phyloP scores from a whole-genome alignment of 352 stramenopile genomes.

The Thalassiosira mediterranea region DNA sequence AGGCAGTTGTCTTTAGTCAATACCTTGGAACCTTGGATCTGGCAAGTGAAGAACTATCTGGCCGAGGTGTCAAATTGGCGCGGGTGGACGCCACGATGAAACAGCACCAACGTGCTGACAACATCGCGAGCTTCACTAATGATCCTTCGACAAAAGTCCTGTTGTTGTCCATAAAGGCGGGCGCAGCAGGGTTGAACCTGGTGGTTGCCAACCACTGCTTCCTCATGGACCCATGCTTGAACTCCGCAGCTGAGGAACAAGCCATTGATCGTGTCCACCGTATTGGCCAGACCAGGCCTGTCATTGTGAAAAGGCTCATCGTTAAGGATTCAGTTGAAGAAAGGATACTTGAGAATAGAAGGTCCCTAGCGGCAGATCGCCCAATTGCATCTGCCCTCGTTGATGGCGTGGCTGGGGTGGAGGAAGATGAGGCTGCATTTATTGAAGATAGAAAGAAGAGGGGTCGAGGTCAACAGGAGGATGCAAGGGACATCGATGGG shows the following conservation, averaged over 20 bases:
- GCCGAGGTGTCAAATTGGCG: constrained; percentile 33
- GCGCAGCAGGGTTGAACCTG: constrained; percentile 87
- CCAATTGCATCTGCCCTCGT: constrained; percentile 7
- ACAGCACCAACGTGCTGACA: constrained; percentile 40
- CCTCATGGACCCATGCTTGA: constrained; percentile 89
- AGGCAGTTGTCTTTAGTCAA: constrained; percentile 57
- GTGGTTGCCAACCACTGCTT: constrained; percentile 87
- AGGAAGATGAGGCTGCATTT: constrained; percentile 11
- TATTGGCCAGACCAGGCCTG: constrained; percentile 85
- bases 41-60: constrained; percentile 24
- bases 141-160: constrained; percentile 65
- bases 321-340: constrained; percentile 75
- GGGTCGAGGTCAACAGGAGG: constrained; percentile 6
- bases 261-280: constrained; percentile 84
- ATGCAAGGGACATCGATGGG: constrained; percentile 14
- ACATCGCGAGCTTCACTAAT: constrained; percentile 42
- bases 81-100: constrained; percentile 56
- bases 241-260: constrained; percentile 87
- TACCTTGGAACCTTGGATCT: constrained; percentile 51
- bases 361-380: constrained; percentile 14
- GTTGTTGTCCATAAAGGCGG: constrained; percentile 84
- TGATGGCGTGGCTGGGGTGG: constrained; percentile 12
- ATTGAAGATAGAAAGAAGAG: background rate
- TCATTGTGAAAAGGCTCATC: constrained; percentile 87
- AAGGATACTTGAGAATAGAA: constrained; percentile 26